Evolutionary conservation across 2,329 filamentous ascomycete genomes (phyloP), one percentile per base, ranked within the genome.

Genomic region (Pseudogymnoascus sp.): DNA sequence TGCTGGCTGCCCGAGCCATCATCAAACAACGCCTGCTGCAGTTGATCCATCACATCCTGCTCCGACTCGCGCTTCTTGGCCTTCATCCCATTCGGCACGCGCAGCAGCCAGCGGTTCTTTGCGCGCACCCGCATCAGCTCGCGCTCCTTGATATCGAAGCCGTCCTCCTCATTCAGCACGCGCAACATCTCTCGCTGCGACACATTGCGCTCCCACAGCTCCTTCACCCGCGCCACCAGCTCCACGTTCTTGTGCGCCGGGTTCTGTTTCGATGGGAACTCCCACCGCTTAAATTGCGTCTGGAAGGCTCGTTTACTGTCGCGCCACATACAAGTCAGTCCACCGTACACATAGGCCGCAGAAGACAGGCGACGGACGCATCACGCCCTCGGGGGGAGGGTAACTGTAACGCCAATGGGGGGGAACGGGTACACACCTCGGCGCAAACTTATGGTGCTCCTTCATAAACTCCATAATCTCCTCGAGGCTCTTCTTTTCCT

Each of bases 201-300:
- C 12, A 83, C 78, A 68, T 92, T 94, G 66, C 76, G 77, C 70
- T 89, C 85, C 89, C 89, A 94, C 67, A 94, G 77, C 73, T 92
- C 82, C 68, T 84, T 85, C 62, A 92, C 80, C 28, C 89, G 82
- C 15, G 79, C 80, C 38, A 89, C 82, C 6, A 92, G 79, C 21
- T 76, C 76, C 12, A 78, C 76, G 69, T 90, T 86, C 68, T 87
- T 88, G 69, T 90, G 82, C 1, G 85, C 84, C 0, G 84, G 84
- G 62, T 85, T 84, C 65, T 88, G 84, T 70, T 90, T 90, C 61
- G 80, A 82, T 12, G 89, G 88, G 66, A 94, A 92, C 6, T 83
- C 81, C 90, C 90, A 94, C 70, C 83, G 79, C 68, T 84, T 86
- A 73, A 91, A 89, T 66, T 90, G 86, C 3, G 79, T 83, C 71